Conservation (phyloP, 805 yeast genomes). For the Hanseniaspora occidentalis region DNA sequence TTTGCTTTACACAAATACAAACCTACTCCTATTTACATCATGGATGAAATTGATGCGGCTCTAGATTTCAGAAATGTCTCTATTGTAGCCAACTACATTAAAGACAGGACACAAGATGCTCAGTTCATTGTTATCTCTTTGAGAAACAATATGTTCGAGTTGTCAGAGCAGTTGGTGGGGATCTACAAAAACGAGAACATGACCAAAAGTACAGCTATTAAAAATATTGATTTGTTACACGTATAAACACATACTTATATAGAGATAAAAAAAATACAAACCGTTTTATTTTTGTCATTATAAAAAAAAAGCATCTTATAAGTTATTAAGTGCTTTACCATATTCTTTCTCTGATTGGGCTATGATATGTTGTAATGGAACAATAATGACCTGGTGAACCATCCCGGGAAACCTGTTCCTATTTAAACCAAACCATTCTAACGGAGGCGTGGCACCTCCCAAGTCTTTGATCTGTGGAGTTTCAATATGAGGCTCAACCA, state of each 20-base stretch:
- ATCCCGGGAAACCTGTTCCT: constrained; percentile 74
- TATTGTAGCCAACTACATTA: constrained; percentile 93
- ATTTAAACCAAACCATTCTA: constrained; percentile 96
- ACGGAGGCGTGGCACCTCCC: constrained; percentile 95
- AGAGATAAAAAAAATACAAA: background rate
- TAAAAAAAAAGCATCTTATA: constrained; percentile 9
- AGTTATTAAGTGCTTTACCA: constrained; percentile 30
- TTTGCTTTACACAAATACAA: constrained; percentile 92
- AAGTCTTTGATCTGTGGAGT: constrained; percentile 83
- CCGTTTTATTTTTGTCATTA: too few species aligned
- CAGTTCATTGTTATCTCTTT: constrained; percentile 92
- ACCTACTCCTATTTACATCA: constrained; percentile 94
- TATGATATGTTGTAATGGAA: constrained; percentile 61
- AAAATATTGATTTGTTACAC: constrained; percentile 42
- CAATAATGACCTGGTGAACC: constrained; percentile 70
- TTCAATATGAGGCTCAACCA: constrained; percentile 69
- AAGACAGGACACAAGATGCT: constrained; percentile 90
- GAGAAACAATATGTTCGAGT: constrained; percentile 95
- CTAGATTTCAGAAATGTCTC: constrained; percentile 93
- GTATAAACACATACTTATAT: background rate
- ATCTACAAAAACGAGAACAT: constrained; percentile 85
- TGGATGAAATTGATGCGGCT: constrained; percentile 99
- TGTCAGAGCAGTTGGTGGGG: constrained; percentile 89
- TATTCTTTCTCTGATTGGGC: constrained; percentile 46
- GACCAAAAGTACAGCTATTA: constrained; percentile 74